Evolutionary conservation across 176 grass and related monocot species (phyloP).

Genomic region (Aegilops longissima): DNA sequence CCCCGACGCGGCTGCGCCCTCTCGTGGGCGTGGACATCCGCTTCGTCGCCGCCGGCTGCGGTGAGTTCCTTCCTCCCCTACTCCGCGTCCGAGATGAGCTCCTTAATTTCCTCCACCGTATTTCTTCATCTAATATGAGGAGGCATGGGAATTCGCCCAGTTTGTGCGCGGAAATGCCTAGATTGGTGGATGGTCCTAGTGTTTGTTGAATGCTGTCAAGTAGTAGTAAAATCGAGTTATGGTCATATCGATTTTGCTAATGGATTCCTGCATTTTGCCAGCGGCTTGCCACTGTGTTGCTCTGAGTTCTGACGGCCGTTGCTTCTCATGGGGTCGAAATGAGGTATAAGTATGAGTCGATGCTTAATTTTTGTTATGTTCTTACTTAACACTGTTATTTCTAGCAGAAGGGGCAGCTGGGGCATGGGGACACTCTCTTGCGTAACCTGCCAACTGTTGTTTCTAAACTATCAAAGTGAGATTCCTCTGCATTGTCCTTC

Average conservation of each 20-base stretch:
- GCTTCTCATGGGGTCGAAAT: slow-evolving; percentile 94
- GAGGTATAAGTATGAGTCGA: slow-evolving; percentile 37
- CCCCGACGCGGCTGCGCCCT: slow-evolving; percentile 68
- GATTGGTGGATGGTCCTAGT: not conserved
- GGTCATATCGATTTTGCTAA: not conserved
- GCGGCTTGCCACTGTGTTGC: slow-evolving; percentile 90
- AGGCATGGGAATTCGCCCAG: too few relatives aligned
- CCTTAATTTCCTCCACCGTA: not conserved
- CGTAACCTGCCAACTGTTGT: slow-evolving; percentile 76
- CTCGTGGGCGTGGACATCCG: slow-evolving; percentile 81
- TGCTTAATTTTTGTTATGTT: not conserved
- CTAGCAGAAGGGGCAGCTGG: slow-evolving; percentile 92
- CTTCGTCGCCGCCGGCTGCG: slow-evolving; percentile 84
- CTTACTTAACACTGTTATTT: slow-evolving; percentile 28
- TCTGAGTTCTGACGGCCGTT: slow-evolving; percentile 73
- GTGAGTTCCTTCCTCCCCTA: slow-evolving; percentile 12
- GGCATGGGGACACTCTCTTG: slow-evolving; percentile 74
- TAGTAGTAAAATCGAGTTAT: not conserved
- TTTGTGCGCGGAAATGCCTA: not conserved
- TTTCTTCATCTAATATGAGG: not conserved
- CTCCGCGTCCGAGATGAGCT: not conserved
- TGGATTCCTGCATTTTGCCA: slow-evolving; percentile 32
- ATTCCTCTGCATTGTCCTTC: not conserved
- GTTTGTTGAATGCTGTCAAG: not conserved
- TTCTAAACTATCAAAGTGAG: slow-evolving; percentile 78